These are phyloP conservation scores for Lasiosphaeria hispida DNA, from an alignment of 495 filamentous ascomycete genomes.

Conservation along the genomic window DNA sequence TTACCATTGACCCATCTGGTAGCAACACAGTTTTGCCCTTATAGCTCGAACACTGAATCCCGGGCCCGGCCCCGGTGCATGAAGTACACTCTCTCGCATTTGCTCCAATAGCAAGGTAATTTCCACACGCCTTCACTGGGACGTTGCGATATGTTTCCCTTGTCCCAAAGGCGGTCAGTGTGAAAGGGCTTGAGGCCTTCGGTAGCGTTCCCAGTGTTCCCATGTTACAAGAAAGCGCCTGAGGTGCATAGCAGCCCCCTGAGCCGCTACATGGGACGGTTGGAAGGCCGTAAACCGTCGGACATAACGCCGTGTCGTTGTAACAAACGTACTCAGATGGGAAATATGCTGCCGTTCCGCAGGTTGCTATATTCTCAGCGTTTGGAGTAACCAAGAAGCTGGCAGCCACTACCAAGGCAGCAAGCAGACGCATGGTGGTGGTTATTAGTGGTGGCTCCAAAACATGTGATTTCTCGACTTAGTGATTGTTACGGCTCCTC, in stretches of 20 bases:
- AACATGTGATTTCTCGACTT: too few relatives aligned
- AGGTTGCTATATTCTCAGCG: background rate
- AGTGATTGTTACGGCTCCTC: too few relatives aligned
- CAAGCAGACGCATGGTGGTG: too few relatives aligned
- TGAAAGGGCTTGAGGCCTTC: slow-evolving; percentile 7
- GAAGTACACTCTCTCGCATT: slow-evolving; percentile 15
- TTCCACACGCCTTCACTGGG: slow-evolving; percentile 13
- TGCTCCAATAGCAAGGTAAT: slow-evolving; percentile 18
- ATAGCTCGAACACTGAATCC: slow-evolving; percentile 11
- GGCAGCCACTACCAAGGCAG: too few relatives aligned
- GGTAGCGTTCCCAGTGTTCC: slow-evolving; percentile 4
- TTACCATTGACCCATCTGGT: slow-evolving; percentile 15
- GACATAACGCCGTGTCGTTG: slow-evolving; percentile 16
- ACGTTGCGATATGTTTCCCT: slow-evolving; percentile 3
- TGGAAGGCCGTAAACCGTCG: slow-evolving; percentile 10
- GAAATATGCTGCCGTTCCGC: slow-evolving; percentile 9
- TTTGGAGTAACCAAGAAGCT: too few relatives aligned
- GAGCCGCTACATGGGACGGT: slow-evolving; percentile 12
- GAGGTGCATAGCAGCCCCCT: slow-evolving; percentile 12
- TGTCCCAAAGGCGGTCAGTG: slow-evolving; percentile 1
- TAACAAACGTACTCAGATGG: slow-evolving; percentile 18
- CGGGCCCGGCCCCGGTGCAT: background rate
- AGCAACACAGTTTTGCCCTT: slow-evolving; percentile 9
- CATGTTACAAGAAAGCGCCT: slow-evolving; percentile 6
- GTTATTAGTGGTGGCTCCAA: too few relatives aligned